Evolutionary conservation across 2,329 filamentous ascomycete species (phyloP), one percentile per base, ranked within the genome.

Genomic region (Colletotrichum caudatum): DNA sequence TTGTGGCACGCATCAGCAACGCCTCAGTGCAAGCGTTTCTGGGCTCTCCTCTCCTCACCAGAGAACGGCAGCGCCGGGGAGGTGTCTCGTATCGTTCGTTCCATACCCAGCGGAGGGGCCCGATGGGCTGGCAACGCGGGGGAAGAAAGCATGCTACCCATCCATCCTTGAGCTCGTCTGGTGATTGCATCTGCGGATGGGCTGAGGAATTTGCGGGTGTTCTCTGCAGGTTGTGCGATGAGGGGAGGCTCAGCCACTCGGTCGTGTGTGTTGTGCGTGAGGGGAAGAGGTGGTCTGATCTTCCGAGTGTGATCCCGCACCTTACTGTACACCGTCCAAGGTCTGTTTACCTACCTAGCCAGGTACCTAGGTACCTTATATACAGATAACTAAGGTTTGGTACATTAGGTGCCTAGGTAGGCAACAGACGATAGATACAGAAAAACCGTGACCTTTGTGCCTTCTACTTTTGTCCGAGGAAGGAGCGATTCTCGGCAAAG

Each of bases 221-320:
- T 51, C 64, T 41, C 37, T 62, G 64, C 58, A 62, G 57, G 29
- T 51, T 58, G 3, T 46, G 29, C 2, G 41, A 44, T 44, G 8
- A 35, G 14, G 26, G 44, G 48, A 58, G 26, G 64, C 46, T 68
- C 51, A 63, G 29, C 29, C 29, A 29, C 29, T 68, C 26, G 60
- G 44, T 69, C 23, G 59, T 39, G 59, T 51, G 59, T 41, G 18
- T 11, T 68, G 37, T 59, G 65, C 65, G 53, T 64, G 59, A 39
- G 59, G 53, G 58, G 64, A 46, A 64, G 69, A 71, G 59, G 69
- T 71, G 69, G 69, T 71, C 69, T 71, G 69, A 71, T 68, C 60
- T 71, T 69, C 39, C 58, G 65, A 64, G 57, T 41, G 69, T 39
- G 65, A 64, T 65, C 39, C 64, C 54, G 69, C 64, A 71, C 65